Conservation (phyloP, 768 basidiomycete genomes). For the Lyophyllum atratum region DNA sequence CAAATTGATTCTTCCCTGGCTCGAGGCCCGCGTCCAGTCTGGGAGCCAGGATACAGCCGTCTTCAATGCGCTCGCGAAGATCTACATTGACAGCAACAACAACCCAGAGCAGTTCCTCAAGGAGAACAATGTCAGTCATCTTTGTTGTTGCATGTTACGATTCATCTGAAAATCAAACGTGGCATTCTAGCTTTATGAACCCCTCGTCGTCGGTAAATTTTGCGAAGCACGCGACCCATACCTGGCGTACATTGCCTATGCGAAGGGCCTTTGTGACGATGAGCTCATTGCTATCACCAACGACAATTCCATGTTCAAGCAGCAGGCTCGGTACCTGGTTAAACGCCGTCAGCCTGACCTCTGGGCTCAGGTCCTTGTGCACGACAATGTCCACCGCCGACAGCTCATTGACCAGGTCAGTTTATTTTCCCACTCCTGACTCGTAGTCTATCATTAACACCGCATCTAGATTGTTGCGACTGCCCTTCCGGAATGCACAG, state of each 20-base stretch:
- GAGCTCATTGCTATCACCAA: constrained; percentile 97
- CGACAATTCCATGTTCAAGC: constrained; percentile 99
- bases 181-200: constrained; percentile 83
- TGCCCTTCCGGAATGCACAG: constrained; percentile 94
- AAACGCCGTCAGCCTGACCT: constrained; percentile 94
- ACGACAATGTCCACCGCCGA: constrained; percentile 90
- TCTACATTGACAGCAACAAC: constrained; percentile 97
- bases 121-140: constrained; percentile 86
- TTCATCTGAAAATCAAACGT: constrained; percentile 8
- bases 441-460: constrained; percentile 6
- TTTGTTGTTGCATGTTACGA: not conserved
- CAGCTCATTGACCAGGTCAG: constrained; percentile 89
- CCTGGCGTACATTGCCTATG: constrained; percentile 98
- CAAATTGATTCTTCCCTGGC: constrained; percentile 97
- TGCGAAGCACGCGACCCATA: constrained; percentile 99
- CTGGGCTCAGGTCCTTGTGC: constrained; percentile 92
- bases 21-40: constrained; percentile 90
- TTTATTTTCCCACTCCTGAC: not conserved
- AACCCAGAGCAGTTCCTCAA: constrained; percentile 98
- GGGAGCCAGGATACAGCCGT: constrained; percentile 93
- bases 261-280: constrained; percentile 98
- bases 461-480: constrained; percentile 79
- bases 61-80: constrained; percentile 98
- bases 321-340: constrained; percentile 97
- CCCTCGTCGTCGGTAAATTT: constrained; percentile 96